Base-by-base conservation (phyloP, 2,329 filamentous ascomycete species). In the Sporothrix humicola region DNA sequence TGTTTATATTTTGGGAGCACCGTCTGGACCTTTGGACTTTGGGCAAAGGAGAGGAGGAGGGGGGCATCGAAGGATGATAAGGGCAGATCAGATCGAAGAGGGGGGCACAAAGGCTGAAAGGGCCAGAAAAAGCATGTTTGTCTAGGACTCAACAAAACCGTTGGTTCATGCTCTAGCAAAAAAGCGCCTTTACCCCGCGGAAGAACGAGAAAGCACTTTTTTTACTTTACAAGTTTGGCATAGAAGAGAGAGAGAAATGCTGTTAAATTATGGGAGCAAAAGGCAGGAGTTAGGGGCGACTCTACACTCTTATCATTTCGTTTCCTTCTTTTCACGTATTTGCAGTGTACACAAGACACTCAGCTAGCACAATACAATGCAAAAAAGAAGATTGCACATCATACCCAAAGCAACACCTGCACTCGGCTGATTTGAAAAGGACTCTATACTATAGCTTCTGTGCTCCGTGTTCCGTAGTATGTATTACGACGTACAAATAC, bases 1-100 rank as follows among this genome's bases (percentile, higher is more conserved):
- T 69, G 66, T 54, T 37, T 69, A 54, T 13, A 42, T 56, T 56
- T 44, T 52, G 66, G 26, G 23, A 48, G 8, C n/a, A 37, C 10
- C n/a, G 52, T 23, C 17, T 59, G 15, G 17, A 44, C 44, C 26
- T 52, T 10, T 20, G 31, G 52, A 31, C n/a, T 52, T 44, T 44
- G 8, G 10, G 26, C 59, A 23, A 26, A 12, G 26, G 2, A 46
- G 13, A 37, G n/a, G 46, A 23, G 37, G 3, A 23, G n/a, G 23
- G 10, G 10, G 37, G 15, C 42, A 54, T 23, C 37, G 42, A 42
- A 44, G 63, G 17, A 2, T 26, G 44, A 66, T 20, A 31, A 44
- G 31, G 54, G 42, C 23, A 58, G 37, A 59, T 26, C 23, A 26
- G 23, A 26, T 26, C 23, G 23, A 26, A 26, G 23, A 3, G 23